Conservation (phyloP, 148 eudicot genomes). For the Bassia scoparia region DNA sequence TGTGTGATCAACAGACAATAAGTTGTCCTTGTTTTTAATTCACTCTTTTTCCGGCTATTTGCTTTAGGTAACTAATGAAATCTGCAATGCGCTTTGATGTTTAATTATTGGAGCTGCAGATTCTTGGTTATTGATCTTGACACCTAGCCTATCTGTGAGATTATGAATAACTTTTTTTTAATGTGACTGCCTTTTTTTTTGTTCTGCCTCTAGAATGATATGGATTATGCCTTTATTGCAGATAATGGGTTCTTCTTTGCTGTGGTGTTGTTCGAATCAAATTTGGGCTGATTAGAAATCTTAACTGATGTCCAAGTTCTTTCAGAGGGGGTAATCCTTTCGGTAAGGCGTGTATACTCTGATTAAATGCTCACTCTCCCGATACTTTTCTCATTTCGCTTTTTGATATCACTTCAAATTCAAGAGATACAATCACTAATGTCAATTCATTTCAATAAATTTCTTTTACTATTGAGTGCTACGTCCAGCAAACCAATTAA, state of each 20-base stretch:
- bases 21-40: neutral
- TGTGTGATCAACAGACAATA: neutral
- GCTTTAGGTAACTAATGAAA: neutral
- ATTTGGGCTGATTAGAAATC: slow-evolving; percentile 87
- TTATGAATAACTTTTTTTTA: neutral
- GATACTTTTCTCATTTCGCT: neutral
- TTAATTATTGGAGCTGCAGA: too few relatives aligned
- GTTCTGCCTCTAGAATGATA: neutral
- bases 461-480: neutral
- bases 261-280: slow-evolving; percentile 88
- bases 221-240: slow-evolving; percentile 31
- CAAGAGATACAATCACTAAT: neutral
- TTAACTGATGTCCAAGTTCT: slow-evolving; percentile 88
- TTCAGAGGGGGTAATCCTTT: slow-evolving; percentile 97
- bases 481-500: neutral
- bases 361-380: slow-evolving; percentile 4
- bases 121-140: too few relatives aligned
- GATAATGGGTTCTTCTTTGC: slow-evolving; percentile 98
- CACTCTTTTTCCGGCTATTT: neutral
- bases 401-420: neutral
- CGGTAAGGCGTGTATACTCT: slow-evolving; percentile 46
- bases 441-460: neutral
- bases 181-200: slow-evolving; percentile 8
- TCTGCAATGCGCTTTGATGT: too few relatives aligned
- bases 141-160: neutral